These are phyloP conservation scores for Boletus eberwhitei DNA, from an alignment of 768 basidiomycete species.

Conservation along the genomic window DNA sequence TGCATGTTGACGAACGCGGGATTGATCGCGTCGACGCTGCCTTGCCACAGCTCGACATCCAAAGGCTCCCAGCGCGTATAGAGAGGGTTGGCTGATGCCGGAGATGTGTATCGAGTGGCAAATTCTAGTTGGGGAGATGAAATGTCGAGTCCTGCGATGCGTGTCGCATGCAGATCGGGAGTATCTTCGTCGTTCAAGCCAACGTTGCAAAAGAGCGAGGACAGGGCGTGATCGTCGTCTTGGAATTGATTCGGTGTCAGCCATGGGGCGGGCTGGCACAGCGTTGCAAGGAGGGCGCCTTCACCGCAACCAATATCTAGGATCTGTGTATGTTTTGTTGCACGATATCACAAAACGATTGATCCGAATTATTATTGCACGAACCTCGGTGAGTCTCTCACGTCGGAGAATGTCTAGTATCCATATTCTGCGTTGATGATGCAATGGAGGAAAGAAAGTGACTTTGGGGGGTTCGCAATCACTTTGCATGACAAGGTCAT, in stretches of 20 bases:
- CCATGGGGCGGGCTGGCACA: conserved; percentile 76
- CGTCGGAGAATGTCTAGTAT: conserved; percentile 58
- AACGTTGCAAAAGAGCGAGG: conserved; percentile 22
- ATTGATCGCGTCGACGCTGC: conserved; percentile 67
- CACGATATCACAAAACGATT: background rate
- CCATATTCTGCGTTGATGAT: conserved; percentile 70
- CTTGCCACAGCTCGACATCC: conserved; percentile 67
- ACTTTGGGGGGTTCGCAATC: conserved; percentile 39
- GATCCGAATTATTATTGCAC: conserved; percentile 6
- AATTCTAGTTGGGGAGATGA: conserved; percentile 49
- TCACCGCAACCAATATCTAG: conserved; percentile 85
- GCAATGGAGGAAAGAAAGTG: conserved; percentile 64
- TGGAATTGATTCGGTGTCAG: conserved; percentile 35
- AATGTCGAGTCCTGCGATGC: conserved; percentile 70
- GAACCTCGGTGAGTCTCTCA: conserved; percentile 52
- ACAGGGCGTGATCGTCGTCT: conserved; percentile 19
- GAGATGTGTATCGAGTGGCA: conserved; percentile 48
- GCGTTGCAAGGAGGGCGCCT: conserved; percentile 64
- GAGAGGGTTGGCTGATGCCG: conserved; percentile 32
- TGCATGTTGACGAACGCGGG: conserved; percentile 59
- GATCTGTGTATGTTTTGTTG: conserved; percentile 47
- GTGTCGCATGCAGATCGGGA: conserved; percentile 54
- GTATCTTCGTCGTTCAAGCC: conserved; percentile 38
- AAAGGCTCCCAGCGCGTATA: conserved; percentile 67
- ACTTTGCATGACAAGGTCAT: conserved; percentile 17